Evolutionary conservation across 495 filamentous ascomycete genomes (phyloP), one percentile per base, ranked within the genome.

Genomic region (Haplographium delicatum): DNA sequence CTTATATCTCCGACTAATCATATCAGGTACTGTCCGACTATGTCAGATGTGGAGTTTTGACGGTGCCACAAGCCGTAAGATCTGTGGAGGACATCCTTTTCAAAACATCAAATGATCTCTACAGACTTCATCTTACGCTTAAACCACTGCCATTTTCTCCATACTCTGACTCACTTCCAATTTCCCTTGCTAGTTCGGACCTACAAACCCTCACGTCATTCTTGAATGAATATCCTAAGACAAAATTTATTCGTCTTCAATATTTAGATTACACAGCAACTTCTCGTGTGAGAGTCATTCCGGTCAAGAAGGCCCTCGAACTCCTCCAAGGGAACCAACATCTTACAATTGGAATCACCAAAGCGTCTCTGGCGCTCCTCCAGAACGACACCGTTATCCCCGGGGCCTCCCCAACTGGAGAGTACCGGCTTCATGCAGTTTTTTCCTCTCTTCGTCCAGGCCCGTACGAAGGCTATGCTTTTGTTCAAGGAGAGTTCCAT

Each of bases 261-360:
- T 94, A 84, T 79, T 65, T 88, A 23, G 89, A 94, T 62, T 89
- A 86, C 62, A 91, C 86, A 5, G 79, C 78, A 10, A 81, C 74
- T 2, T 58, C 79, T 0, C 79, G 86, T n/a, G 72, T 82, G 31
- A 81, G 88, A 0, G 71, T 91, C 47, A 63, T 95, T 6, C 86
- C 88, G 0, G 71, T 89, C 19, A 66, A 68, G 2, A 79, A 82
- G 50, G 88, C 89, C 45, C 63, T 73, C 30, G 70, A 71, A 11
- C 67, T 88, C 18, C 66, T 86, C 0, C 60, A 69, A 23, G 69
- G 75, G 10, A 68, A 75, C 33, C 71, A 15, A 2, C 8, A 23
- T 8, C 25, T 58, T n/a, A 41, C 25, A 39, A 44, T 53, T 18
- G 72, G 76, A 22, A 71, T 87, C 33, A 70, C 78, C 13, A 64